phyloP scores from a whole-genome alignment of 352 stramenopile genomes.

The Globisporangium splendens region DNA sequence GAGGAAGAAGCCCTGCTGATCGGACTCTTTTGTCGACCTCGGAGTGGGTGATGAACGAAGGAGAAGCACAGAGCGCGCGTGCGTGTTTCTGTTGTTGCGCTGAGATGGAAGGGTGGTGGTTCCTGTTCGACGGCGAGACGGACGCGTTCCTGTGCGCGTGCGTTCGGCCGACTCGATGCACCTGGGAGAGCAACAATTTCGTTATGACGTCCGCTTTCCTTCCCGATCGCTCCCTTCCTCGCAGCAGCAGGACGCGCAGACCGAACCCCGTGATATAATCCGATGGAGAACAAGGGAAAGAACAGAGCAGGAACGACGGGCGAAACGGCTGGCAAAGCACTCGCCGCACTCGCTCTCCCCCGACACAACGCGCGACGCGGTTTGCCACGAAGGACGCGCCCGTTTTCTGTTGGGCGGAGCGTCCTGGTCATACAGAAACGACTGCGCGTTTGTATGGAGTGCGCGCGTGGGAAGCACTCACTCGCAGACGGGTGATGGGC shows the following conservation, averaged over 20 bases:
- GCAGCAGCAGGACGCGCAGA: too few species aligned
- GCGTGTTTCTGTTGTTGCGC: neutral
- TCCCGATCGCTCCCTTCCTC: too few species aligned
- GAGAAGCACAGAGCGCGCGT: neutral
- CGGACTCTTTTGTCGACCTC: conserved; percentile 4
- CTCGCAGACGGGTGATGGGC: conserved; percentile 12
- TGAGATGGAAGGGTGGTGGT: neutral
- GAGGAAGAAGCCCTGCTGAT: conserved; percentile 15
- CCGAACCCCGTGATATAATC: too few species aligned
- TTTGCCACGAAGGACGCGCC: too few species aligned
- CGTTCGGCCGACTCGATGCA: conserved; percentile 9
- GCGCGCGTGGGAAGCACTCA: conserved; percentile 5
- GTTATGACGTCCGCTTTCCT: conserved; percentile 7
- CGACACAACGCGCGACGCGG: neutral
- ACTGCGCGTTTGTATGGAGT: neutral
- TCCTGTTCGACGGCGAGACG: conserved; percentile 4
- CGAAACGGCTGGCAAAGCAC: conserved; percentile 8
- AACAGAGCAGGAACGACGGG: too few species aligned
- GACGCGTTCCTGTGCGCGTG: conserved; percentile 19
- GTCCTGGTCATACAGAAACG: neutral
- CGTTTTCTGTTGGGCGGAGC: too few species aligned
- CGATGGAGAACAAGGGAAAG: neutral
- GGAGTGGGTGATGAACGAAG: neutral
- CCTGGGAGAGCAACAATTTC: conserved; percentile 16
- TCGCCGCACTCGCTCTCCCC: conserved; percentile 3